Percentiles rank a stretch among this genome's conserved stretches.
Conservation (phyloP, 805 yeast species). For the Maudiozyma bulderi region DNA sequence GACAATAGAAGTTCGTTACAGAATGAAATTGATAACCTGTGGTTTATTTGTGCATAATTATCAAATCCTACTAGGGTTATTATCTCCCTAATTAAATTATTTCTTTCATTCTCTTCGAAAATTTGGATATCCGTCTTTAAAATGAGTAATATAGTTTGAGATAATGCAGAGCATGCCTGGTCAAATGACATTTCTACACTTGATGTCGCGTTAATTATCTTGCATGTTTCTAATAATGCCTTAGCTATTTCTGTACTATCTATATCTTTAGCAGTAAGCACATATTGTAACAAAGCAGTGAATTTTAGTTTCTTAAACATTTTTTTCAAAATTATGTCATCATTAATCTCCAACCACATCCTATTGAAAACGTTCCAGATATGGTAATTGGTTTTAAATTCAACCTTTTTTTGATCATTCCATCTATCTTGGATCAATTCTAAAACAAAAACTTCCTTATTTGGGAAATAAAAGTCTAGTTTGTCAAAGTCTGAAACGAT, state of each 20-base stretch:
- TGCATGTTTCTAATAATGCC: conserved; percentile 12
- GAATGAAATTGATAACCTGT: conserved; percentile 15
- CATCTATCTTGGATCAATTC: conserved; percentile 54
- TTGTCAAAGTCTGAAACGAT: conserved; percentile 29
- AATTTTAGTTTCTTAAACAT: conserved; percentile 36
- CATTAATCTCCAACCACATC: conserved; percentile 30
- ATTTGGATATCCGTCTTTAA: neutral
- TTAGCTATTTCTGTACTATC: conserved; percentile 7
- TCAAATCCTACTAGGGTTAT: conserved; percentile 17
- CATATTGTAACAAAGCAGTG: conserved; percentile 21
- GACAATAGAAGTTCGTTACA: conserved; percentile 16
- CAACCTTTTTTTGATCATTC: conserved; percentile 36
- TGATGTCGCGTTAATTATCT: conserved; percentile 17
- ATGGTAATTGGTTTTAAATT: conserved; percentile 34
- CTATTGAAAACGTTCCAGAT: conserved; percentile 44
- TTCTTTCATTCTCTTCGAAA: conserved; percentile 1
- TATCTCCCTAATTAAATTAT: conserved; percentile 10
- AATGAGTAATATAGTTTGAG: conserved; percentile 11
- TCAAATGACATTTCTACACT: conserved; percentile 21
- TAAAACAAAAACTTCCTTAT: conserved; percentile 42
- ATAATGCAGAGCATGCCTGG: conserved; percentile 16
- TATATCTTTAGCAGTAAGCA: conserved; percentile 4
- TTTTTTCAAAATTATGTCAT: conserved; percentile 29
- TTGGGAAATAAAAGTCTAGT: conserved; percentile 42
- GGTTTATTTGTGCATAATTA: conserved; percentile 8